phyloP scores from a whole-genome alignment of 352 stramenopile genomes.

The Phytophthora chlamydospora region DNA sequence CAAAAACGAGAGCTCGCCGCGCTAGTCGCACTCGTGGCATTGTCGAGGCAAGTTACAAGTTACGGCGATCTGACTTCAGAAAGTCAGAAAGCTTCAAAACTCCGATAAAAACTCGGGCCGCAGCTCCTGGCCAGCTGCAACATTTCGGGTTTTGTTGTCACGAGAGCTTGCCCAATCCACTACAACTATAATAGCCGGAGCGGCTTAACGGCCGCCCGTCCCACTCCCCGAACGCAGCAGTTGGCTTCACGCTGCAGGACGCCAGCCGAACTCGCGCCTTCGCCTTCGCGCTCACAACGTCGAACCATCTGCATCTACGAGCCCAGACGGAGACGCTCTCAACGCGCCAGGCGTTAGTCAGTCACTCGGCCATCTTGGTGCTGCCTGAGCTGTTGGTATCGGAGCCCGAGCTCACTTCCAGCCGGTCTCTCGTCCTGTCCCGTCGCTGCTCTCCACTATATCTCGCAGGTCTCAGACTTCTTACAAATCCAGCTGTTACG shows the following conservation, averaged over 20 bases:
- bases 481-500: background rate
- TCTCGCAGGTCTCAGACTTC: conserved; percentile 7
- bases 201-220: conserved; percentile 19
- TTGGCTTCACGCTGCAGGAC: conserved; percentile 7
- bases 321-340: conserved; percentile 2
- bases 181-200: conserved; percentile 22
- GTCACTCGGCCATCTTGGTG: conserved; percentile 17
- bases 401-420: conserved; percentile 9
- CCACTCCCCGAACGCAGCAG: conserved; percentile 18
- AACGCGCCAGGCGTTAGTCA: conserved; percentile 2
- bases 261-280: conserved; percentile 2
- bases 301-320: conserved; percentile 7
- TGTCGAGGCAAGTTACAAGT: too few species aligned
- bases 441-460: background rate
- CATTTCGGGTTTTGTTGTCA: conserved; percentile 30
- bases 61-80: too few species aligned
- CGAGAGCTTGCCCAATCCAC: conserved; percentile 17
- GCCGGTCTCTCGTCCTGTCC: background rate
- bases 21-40: too few species aligned
- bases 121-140: too few species aligned
- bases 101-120: too few species aligned
- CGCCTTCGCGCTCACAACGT: conserved; percentile 4
- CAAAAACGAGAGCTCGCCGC: too few species aligned
- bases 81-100: too few species aligned
- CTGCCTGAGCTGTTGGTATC: background rate